phyloP scores from a whole-genome alignment of 139 green algal species.

The Coelastrella sp. region DNA sequence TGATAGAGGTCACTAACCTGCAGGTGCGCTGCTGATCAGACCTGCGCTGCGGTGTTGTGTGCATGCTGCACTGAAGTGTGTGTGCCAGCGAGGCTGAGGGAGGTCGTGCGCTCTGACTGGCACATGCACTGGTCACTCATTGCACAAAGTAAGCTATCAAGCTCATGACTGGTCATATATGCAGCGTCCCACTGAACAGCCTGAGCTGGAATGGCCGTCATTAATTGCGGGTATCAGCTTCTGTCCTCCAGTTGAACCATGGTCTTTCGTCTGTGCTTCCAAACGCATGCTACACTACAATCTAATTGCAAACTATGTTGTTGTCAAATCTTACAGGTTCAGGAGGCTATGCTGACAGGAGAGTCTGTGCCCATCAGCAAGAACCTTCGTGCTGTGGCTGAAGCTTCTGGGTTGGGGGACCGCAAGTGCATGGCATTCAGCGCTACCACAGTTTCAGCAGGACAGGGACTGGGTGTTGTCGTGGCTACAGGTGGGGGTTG shows the following conservation, averaged over 20 bases:
- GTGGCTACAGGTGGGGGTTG: conserved; percentile 51
- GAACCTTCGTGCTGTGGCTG: conserved; percentile 43
- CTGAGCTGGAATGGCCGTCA: too few relatives aligned
- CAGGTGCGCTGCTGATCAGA: conserved; percentile 49
- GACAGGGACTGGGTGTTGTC: conserved; percentile 60
- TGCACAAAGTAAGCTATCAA: not conserved
- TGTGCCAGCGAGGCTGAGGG: too few relatives aligned
- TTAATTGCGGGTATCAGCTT: too few relatives aligned
- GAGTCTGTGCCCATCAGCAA: conserved; percentile 83
- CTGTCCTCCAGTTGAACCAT: too few relatives aligned
- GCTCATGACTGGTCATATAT: not conserved
- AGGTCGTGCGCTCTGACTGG: too few relatives aligned
- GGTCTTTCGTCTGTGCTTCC: too few relatives aligned
- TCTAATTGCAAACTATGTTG: not conserved
- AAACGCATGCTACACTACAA: too few relatives aligned
- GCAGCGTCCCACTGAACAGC: too few relatives aligned
- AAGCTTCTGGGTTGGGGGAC: conserved; percentile 46
- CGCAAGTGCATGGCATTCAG: conserved; percentile 65
- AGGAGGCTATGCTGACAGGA: conserved; percentile 80
- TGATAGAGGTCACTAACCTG: conserved; percentile 69
- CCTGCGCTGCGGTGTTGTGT: too few relatives aligned
- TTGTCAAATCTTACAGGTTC: conserved; percentile 33
- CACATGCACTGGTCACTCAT: too few relatives aligned
- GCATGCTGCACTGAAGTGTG: too few relatives aligned
- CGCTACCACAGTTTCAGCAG: conserved; percentile 62